Evolutionary conservation across 352 stramenopile genomes (phyloP).

Genomic region (Pythium sp.): DNA sequence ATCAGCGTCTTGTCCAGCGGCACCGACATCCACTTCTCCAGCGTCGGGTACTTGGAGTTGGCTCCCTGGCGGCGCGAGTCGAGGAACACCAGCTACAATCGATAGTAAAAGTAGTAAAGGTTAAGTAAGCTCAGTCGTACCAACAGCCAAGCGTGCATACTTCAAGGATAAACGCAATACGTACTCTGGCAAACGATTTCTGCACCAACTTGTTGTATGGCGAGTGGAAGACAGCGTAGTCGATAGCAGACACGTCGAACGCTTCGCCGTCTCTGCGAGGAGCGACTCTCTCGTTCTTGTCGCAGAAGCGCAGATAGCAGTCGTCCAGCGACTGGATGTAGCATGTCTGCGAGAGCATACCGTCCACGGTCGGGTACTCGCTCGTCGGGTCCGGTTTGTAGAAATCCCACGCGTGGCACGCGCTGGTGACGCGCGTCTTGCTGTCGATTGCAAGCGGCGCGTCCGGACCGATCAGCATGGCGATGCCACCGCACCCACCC

Average conservation of each 20-base stretch:
- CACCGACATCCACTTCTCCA: conserved; percentile 69
- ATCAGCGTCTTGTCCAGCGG: conserved; percentile 91
- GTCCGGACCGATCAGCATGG: conserved; percentile 95
- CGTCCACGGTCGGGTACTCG: conserved; percentile 97
- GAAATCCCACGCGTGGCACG: conserved; percentile 97
- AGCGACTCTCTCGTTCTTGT: conserved; percentile 56
- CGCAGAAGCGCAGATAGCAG: conserved; percentile 91
- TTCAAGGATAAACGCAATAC: conserved; percentile 1
- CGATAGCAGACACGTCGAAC: conserved; percentile 70
- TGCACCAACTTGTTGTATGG: conserved; percentile 99
- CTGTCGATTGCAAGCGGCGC: conserved; percentile 92
- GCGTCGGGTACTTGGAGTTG: conserved; percentile 27
- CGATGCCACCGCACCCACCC: conserved; percentile 92
- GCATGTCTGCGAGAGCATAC: conserved; percentile 91
- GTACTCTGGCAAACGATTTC: conserved; percentile 92
- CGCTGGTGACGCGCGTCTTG: conserved; percentile 87
- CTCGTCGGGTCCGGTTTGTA: conserved; percentile 93
- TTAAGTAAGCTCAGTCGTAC: not conserved
- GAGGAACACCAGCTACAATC: conserved; percentile 46
- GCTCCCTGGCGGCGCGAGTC: conserved; percentile 42
- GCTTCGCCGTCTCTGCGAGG: conserved; percentile 15
- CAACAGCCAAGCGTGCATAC: not conserved
- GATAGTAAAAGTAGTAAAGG: not conserved
- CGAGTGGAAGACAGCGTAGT: conserved; percentile 97
- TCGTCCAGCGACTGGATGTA: conserved; percentile 95